phyloP scores from a whole-genome alignment of 257 asterid genomes.

The Thymus quinquecostatus region DNA sequence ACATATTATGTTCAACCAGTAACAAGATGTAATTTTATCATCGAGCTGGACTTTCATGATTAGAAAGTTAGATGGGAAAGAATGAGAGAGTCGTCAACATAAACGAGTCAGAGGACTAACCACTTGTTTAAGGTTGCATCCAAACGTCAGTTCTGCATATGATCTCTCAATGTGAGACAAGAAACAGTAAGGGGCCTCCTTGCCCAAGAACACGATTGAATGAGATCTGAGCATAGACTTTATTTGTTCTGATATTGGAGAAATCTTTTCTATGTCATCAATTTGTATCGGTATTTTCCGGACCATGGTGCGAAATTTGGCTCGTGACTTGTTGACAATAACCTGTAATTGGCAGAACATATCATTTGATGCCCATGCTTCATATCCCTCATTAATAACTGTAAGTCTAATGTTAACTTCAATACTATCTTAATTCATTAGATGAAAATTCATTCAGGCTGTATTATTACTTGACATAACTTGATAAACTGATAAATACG shows the following conservation, averaged over 20 bases:
- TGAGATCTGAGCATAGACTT: constrained; percentile 74
- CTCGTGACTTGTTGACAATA: constrained; percentile 90
- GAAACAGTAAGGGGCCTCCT: constrained; percentile 86
- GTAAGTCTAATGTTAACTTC: background rate
- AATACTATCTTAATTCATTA: background rate
- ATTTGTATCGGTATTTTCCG: constrained; percentile 61
- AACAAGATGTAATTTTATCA: no score
- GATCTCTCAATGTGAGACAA: constrained; percentile 74
- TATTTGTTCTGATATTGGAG: constrained; percentile 71
- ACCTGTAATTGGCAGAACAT: constrained; percentile 52
- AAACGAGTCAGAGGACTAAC: constrained; percentile 40
- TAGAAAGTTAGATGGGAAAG: no score
- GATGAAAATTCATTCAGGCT: constrained; percentile 21
- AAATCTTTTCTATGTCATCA: constrained; percentile 71
- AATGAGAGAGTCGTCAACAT: background rate
- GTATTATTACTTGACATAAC: background rate
- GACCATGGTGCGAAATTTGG: constrained; percentile 63
- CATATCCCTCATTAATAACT: constrained; percentile 11
- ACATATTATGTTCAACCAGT: no score
- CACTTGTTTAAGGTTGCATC: constrained; percentile 77
- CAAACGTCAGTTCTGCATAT: constrained; percentile 74
- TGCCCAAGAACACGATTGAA: constrained; percentile 72
- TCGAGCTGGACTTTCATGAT: no score
- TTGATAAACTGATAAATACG: constrained; percentile 5
- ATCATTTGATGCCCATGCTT: constrained; percentile 9